Percentiles rank a stretch among this genome's conserved stretches.
Evolutionary conservation across 2,329 filamentous ascomycete genomes (phyloP).

Genomic region (Keithomyces neogunnii): DNA sequence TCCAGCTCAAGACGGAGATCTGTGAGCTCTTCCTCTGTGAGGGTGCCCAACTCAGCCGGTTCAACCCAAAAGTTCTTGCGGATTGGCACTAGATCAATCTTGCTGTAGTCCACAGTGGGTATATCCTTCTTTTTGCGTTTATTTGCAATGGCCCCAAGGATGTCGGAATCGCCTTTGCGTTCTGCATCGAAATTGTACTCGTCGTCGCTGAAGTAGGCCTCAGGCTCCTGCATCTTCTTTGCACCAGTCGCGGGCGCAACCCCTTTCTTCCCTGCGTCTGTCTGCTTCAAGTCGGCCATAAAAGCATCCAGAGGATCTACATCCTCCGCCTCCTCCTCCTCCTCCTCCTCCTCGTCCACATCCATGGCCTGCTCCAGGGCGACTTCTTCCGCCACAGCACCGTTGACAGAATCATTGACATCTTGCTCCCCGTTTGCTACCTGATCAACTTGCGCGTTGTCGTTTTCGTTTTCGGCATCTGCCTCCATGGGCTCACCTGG

Average conservation of each 20-base stretch:
- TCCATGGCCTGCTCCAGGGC: constrained; percentile 41
- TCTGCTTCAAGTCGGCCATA: constrained; percentile 63
- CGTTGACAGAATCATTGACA: constrained; percentile 7
- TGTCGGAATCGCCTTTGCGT: constrained; percentile 37
- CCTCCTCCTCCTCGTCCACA: constrained; percentile 31
- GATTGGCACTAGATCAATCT: constrained; percentile 76
- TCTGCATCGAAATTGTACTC: constrained; percentile 52
- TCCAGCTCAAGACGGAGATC: constrained; percentile 81
- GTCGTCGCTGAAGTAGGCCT: constrained; percentile 84
- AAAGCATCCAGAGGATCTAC: constrained; percentile 94
- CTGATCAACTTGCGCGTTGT: constrained; percentile 16
- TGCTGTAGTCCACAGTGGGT: constrained; percentile 77
- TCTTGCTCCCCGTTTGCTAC: constrained; percentile 15
- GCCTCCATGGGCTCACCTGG: constrained; percentile 31
- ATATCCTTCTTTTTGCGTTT: constrained; percentile 92
- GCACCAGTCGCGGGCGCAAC: constrained; percentile 24
- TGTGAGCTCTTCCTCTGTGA: constrained; percentile 77
- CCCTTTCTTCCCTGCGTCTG: constrained; percentile 38
- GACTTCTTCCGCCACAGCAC: constrained; percentile 9
- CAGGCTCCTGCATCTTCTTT: constrained; percentile 57
- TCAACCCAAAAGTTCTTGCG: constrained; percentile 94
- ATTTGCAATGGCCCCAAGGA: constrained; percentile 42
- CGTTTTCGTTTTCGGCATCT: constrained; percentile 14
- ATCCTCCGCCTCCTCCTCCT: constrained; percentile 59
- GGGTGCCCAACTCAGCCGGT: constrained; percentile 70